Base-by-base conservation (phyloP, 805 yeast genomes). In the Spathaspora passalidarum region DNA sequence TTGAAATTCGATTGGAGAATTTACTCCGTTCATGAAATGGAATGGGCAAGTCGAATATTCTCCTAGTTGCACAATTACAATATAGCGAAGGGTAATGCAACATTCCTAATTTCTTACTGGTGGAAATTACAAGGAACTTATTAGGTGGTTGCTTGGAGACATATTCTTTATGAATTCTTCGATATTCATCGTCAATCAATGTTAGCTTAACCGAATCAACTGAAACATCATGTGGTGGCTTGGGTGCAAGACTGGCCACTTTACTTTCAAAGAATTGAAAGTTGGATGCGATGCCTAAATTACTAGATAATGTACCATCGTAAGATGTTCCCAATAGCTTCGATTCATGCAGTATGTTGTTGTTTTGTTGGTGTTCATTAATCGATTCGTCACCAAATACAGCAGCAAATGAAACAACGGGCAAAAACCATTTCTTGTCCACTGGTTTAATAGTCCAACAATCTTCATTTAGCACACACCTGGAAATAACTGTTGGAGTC, bases 381-480 rank as follows among this genome's bases (percentile, higher is more conserved):
- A 66, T 46, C 48, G 56, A 53, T 2, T 60, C 56, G 45, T 81
- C 79, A 2, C 84, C 85, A 2, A 72, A 65, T 43, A 80, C 63
- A 10, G 73, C 74, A n/a, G 63, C 56, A 2, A 81, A 49, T 4
- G 78, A 69, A 32, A 63, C 57, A 5, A 82, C 88, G n/a, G 64
- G 62, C 46, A 72, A 68, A 63, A 84, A 82, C 45, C 59, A 68
- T 4, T 51, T 51, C 1, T 66, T 57, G 17, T 62, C 59, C 1
- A 82, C 57, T 9, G 67, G 68, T 40, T 64, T 66, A 5, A 73
- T 61, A 0, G 84, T 73, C 88, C 88, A 83, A 23, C 74, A 79
- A 46, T 72, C 76, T 39, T 77, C 82, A 7, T 63, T 63, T 20
- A 79, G 44, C 9, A 69, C 45, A 2, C 64, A 56, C 20, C 82